A percentile compares a stretch with the other conserved stretches of the same genome.
Conservation (phyloP, 2,329 filamentous ascomycete genomes). For the Colletotrichum sidae region DNA sequence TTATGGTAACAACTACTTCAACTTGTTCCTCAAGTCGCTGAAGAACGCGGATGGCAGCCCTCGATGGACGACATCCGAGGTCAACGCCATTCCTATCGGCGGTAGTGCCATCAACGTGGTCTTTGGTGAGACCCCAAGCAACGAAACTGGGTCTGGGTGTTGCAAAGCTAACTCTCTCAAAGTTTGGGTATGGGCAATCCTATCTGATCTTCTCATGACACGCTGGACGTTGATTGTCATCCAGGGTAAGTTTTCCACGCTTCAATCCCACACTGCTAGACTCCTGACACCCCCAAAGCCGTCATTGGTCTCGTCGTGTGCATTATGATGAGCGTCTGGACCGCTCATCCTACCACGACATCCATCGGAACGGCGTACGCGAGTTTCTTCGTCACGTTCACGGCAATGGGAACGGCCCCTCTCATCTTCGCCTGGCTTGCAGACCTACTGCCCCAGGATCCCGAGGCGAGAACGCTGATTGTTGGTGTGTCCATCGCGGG, state of each 20-base stretch:
- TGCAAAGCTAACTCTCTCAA: slow-evolving; percentile 3
- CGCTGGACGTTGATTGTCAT: slow-evolving; percentile 62
- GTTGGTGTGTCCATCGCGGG: slow-evolving; percentile 61
- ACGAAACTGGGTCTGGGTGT: no score
- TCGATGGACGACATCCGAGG: slow-evolving; percentile 29
- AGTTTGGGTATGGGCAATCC: slow-evolving; percentile 66
- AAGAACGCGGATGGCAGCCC: slow-evolving; percentile 36
- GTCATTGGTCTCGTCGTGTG: slow-evolving; percentile 59
- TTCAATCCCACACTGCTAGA: background rate
- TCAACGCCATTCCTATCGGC: slow-evolving; percentile 32
- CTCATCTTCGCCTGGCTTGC: slow-evolving; percentile 65
- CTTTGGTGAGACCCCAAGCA: slow-evolving; percentile 31
- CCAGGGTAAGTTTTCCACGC: slow-evolving; percentile 48
- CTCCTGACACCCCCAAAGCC: slow-evolving; percentile 38
- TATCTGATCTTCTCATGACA: slow-evolving; percentile 61
- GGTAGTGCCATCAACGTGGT: slow-evolving; percentile 33
- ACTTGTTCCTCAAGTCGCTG: slow-evolving; percentile 34
- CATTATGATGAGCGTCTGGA: slow-evolving; percentile 67
- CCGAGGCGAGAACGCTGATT: slow-evolving; percentile 60
- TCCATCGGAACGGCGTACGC: slow-evolving; percentile 61
- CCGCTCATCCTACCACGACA: slow-evolving; percentile 54
- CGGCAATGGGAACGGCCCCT: slow-evolving; percentile 61
- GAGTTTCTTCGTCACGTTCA: slow-evolving; percentile 62
- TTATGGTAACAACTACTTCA: slow-evolving; percentile 33
- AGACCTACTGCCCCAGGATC: slow-evolving; percentile 59